Evolutionary conservation across 1,139 yeast genomes (phyloP), one percentile per base, ranked within the genome.

Genomic region (Geotrichum reessii): DNA sequence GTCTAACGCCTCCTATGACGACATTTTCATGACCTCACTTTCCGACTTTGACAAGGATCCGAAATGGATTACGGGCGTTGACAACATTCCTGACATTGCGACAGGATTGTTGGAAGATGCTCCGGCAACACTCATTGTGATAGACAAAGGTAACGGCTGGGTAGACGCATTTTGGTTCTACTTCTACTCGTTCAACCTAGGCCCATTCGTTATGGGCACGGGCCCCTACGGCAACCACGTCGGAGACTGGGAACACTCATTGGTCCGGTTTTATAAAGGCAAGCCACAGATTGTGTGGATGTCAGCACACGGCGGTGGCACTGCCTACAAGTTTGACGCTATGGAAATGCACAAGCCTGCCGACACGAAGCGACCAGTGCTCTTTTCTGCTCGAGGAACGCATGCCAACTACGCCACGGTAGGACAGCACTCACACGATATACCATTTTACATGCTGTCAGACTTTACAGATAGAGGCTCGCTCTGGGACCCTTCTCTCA

Each of bases 251-350:
- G 99, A 93, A 67, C 99, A 93, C 71, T 84, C 96, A 2, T 74
- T 93, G 48, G 95, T 91, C 12, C 77, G 99, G 40, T 93, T 88
- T 70, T 81, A 84, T 65, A 80, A 87, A 3, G 96, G 97, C 0
- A 75, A 78, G 62, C 98, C 99, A 0, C 78, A 85, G n/a, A 81
- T 87, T 60, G 84, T 92, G n/a, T 93, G 98, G 98, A 88, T 93
- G 95, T 87, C 95, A 33, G 98, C 98, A 0, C 99, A 93, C 73
- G 96, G 97, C 0, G 97, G 98, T 11, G 99, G 99, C 3, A 87
- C 92, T 24, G 97, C 96, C 0, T 93, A 86, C 71, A 79, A 80
- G 64, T 92, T 84, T 69, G 78, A 81, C 27, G 87, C 90, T 31
- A 74, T 91, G 62, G 97, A 91, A 68, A 87, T 86, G 68, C 47